Conservation (phyloP, 805 yeast species). For the Vanderwaltozyma yarrowii region DNA sequence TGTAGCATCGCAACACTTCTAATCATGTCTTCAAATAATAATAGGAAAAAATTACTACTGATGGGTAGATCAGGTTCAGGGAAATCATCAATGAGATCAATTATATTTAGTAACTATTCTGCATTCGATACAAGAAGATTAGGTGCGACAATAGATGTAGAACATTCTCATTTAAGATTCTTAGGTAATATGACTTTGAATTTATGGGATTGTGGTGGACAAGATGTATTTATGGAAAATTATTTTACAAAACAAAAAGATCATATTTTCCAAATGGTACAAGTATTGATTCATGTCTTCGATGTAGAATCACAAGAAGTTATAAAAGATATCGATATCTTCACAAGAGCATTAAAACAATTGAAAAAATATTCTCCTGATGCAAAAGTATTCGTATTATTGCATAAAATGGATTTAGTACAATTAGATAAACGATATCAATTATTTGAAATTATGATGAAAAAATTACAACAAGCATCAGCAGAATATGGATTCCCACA, state of each 20-base stretch:
- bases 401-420: conserved; percentile 95
- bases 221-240: conserved; percentile 92
- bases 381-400: conserved; percentile 81
- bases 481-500: conserved; percentile 53
- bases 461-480: conserved; percentile 64
- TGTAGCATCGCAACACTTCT: too few species aligned
- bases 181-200: conserved; percentile 92
- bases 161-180: conserved; percentile 87
- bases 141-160: conserved; percentile 98
- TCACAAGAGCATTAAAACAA: conserved; percentile 71
- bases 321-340: conserved; percentile 86
- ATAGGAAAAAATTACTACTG: conserved; percentile 51
- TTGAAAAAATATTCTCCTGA: conserved; percentile 77
- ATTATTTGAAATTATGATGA: conserved; percentile 75
- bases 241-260: conserved; percentile 81
- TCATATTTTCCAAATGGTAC: conserved; percentile 91
- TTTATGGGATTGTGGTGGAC: conserved; percentile 98
- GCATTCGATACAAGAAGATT: conserved; percentile 92
- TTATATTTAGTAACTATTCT: conserved; percentile 89
- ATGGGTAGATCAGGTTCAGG: conserved; percentile 97
- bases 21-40: conserved; percentile 20
- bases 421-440: conserved; percentile 79
- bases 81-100: conserved; percentile 93
- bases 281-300: conserved; percentile 89
- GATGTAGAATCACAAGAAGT: conserved; percentile 92